Percentiles rank a stretch among this genome's conserved stretches.
These are phyloP conservation scores for Hypoxylon cercidicola DNA, from an alignment of 495 filamentous ascomycete species.

Conservation along the genomic window DNA sequence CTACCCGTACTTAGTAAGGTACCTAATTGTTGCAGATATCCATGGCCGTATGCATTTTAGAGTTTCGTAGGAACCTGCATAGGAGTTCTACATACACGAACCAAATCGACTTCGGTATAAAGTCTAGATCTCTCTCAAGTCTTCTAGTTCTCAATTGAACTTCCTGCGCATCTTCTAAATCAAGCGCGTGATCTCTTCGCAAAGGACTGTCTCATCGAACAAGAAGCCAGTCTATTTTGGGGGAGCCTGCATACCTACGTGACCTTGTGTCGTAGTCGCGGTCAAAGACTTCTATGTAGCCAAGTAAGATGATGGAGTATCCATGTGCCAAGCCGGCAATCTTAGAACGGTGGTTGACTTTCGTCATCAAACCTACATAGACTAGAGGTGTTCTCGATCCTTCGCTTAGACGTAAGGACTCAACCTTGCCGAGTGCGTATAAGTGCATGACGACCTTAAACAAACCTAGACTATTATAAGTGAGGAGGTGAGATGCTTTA, in stretches of 20 bases:
- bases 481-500: neutral
- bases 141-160: too few relatives aligned
- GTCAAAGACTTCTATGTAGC: conserved; percentile 1
- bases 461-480: neutral
- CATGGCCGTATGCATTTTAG: too few relatives aligned
- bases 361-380: conserved; percentile 21
- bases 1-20: too few relatives aligned
- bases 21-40: too few relatives aligned
- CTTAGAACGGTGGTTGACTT: conserved; percentile 15
- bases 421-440: conserved; percentile 9
- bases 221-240: conserved; percentile 9
- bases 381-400: conserved; percentile 5
- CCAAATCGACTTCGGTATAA: too few relatives aligned
- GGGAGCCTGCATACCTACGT: conserved; percentile 8
- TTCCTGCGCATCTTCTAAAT: too few relatives aligned
- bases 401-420: conserved; percentile 5
- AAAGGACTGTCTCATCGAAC: conserved; percentile 1
- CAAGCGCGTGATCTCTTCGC: neutral
- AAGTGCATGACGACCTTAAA: conserved; percentile 1
- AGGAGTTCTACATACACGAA: too few relatives aligned
- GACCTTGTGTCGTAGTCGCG: conserved; percentile 14
- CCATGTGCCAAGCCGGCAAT: conserved; percentile 9
- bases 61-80: too few relatives aligned
- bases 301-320: neutral
- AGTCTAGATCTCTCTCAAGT: too few relatives aligned